Base-by-base conservation (phyloP, 768 basidiomycete genomes). In the Omphalotus guepiniiformis region DNA sequence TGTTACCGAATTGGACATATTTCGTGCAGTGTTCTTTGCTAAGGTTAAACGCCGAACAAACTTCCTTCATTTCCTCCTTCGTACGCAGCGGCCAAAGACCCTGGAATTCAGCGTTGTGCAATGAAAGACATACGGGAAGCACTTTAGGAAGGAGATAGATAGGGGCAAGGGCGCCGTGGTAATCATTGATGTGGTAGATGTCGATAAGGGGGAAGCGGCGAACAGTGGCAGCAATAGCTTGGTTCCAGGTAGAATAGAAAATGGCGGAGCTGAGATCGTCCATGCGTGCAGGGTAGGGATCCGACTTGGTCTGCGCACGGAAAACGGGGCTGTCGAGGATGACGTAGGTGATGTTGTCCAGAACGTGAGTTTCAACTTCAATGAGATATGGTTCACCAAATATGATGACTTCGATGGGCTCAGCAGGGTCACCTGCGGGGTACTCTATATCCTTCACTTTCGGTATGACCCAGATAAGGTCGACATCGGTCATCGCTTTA, bases 21-120 rank as follows among this genome's bases (percentile, higher is more conserved):
- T 94, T 94, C 43, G 87, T 91, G 72, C 93, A 96, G 60, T 92
- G 79, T 60, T 94, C 93, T 67, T 95, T 96, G 73, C 88, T 89
- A 64, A 96, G 90, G 66, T 95, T 95, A 78, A 96, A 96, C 3
- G 93, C 93, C 3, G 93, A 95, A 63, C 93, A 96, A 37, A 96
- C 93, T 64, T 96, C 93, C 71, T 93, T 95, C 93, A 95, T 93
- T 64, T 96, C 93, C 61, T 95, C 93, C 72, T 96, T 96, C 29
- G 93, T 96, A 38, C 93, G 87, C 19, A 96, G 78, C 6, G 93
- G 89, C 93, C 93, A 95, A 23, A 95, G 78, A 70, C 93, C 93
- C 62, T 96, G 93, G 78, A 96, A 96, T 66, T 96, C 93, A 59
- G 93, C 93, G 57, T 96, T 96, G 74, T 96, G 93, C 28, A 96